phyloP scores from a whole-genome alignment of 768 basidiomycete species.

The Zangia roseola region DNA sequence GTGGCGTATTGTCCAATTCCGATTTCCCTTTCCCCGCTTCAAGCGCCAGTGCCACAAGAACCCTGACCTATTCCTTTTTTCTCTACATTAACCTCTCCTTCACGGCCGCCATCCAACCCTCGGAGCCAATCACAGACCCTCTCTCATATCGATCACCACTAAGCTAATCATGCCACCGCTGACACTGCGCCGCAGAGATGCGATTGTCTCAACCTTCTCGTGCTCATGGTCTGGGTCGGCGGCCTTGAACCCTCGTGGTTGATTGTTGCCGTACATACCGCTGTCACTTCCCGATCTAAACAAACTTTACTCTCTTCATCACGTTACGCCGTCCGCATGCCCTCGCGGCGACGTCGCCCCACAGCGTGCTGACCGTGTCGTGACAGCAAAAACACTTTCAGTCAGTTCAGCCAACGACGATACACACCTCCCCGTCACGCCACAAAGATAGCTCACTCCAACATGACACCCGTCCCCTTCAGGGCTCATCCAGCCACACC shows the following conservation, averaged over 20 bases:
- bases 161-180: not conserved
- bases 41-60: constrained; percentile 4
- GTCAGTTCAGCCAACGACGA: not conserved
- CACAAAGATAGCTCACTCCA: not conserved
- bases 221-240: no score
- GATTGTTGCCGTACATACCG: no score
- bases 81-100: not conserved
- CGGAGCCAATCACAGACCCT: constrained; percentile 13
- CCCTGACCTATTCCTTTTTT: constrained; percentile 10
- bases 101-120: not conserved
- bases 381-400: no score
- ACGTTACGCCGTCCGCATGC: no score
- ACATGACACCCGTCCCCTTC: not conserved
- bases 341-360: no score
- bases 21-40: constrained; percentile 17
- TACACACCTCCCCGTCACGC: not conserved
- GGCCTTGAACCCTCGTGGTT: no score
- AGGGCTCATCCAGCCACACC: not conserved
- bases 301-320: no score
- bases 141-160: constrained; percentile 3
- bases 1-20: no score
- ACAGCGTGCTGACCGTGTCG: no score
- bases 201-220: not conserved
- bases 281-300: no score
- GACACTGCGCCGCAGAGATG: not conserved